phyloP scores from a whole-genome alignment of 2,329 filamentous ascomycete genomes.

The Colletotrichum chlorophyti region DNA sequence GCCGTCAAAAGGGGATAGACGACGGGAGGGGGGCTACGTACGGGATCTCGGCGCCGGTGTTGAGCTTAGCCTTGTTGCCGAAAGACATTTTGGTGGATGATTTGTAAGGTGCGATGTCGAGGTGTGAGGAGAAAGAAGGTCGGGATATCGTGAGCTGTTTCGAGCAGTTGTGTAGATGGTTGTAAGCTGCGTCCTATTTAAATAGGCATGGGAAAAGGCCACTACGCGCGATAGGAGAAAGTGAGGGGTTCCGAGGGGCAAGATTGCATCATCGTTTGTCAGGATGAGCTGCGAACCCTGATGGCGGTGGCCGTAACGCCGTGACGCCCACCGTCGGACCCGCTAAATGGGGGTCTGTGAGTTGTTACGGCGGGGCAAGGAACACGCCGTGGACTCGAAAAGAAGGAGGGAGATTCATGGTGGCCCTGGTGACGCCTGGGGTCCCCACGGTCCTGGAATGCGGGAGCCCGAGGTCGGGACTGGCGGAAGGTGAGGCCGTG shows the following conservation, averaged over 20 bases:
- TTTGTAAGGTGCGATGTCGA: neutral
- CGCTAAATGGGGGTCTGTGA: slow-evolving; percentile 2
- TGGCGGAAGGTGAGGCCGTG: neutral
- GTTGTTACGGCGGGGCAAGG: neutral
- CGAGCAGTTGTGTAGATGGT: rapidly evolving
- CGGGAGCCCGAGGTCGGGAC: slow-evolving; percentile 1
- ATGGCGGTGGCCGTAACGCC: slow-evolving; percentile 15
- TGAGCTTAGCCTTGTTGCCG: slow-evolving; percentile 63
- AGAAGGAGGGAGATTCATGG: no score
- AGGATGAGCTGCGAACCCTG: slow-evolving; percentile 25
- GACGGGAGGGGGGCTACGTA: slow-evolving; percentile 5
- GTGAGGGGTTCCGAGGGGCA: slow-evolving; percentile 21
- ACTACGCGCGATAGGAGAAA: no score
- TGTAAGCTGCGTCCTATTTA: neutral
- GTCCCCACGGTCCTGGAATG: slow-evolving; percentile 14
- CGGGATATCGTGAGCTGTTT: neutral
- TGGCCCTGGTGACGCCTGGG: neutral
- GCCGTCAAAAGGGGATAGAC: slow-evolving; percentile 15
- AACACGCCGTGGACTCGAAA: no score
- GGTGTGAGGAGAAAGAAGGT: neutral
- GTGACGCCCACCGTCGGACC: slow-evolving; percentile 25
- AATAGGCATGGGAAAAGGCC: no score
- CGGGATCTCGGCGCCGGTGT: slow-evolving; percentile 71
- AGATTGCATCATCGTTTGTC: slow-evolving; percentile 29
- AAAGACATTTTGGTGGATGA: slow-evolving; percentile 56